Percentiles rank a stretch among this genome's conserved stretches.
phyloP scores from a whole-genome alignment of 495 filamentous ascomycete genomes.

The Talaromyces liani region DNA sequence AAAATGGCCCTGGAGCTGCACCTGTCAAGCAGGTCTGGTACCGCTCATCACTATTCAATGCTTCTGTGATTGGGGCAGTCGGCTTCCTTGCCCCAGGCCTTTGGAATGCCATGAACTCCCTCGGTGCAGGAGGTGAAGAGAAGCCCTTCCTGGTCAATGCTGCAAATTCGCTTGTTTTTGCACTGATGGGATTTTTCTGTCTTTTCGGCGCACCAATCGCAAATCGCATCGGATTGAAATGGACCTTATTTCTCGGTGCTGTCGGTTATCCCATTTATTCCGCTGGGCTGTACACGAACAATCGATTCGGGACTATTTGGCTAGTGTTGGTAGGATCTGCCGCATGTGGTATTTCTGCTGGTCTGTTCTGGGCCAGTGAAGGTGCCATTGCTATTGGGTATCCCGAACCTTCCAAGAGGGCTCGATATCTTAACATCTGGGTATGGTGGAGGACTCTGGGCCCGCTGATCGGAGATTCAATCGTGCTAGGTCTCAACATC shows the following conservation, averaged over 20 bases:
- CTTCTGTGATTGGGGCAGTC: slow-evolving; percentile 29
- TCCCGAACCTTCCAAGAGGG: slow-evolving; percentile 52
- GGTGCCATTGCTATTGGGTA: slow-evolving; percentile 57
- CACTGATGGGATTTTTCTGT: slow-evolving; percentile 51
- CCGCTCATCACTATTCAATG: slow-evolving; percentile 53
- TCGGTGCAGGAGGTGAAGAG: slow-evolving; percentile 57
- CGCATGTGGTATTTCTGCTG: slow-evolving; percentile 55
- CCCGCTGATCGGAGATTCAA: slow-evolving; percentile 53
- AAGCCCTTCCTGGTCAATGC: slow-evolving; percentile 54
- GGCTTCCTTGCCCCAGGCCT: slow-evolving; percentile 31
- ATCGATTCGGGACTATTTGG: slow-evolving; percentile 58
- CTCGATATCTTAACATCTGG: slow-evolving; percentile 45
- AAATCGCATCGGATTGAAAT: slow-evolving; percentile 52
- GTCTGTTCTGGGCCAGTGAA: slow-evolving; percentile 59
- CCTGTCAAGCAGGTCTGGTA: slow-evolving; percentile 36
- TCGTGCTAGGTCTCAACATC: slow-evolving; percentile 53
- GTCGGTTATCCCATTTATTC: slow-evolving; percentile 32
- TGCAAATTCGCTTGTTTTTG: slow-evolving; percentile 59
- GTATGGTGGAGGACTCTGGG: slow-evolving; percentile 50
- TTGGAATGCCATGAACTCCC: slow-evolving; percentile 55
- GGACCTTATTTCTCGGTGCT: slow-evolving; percentile 52
- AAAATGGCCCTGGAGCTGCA: neutral
- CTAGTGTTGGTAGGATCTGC: slow-evolving; percentile 56
- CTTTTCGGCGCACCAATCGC: slow-evolving; percentile 46
- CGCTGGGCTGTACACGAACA: slow-evolving; percentile 59